Evolutionary conservation across 2,329 filamentous ascomycete genomes (phyloP).

Genomic region (Metarhizium sp.): DNA sequence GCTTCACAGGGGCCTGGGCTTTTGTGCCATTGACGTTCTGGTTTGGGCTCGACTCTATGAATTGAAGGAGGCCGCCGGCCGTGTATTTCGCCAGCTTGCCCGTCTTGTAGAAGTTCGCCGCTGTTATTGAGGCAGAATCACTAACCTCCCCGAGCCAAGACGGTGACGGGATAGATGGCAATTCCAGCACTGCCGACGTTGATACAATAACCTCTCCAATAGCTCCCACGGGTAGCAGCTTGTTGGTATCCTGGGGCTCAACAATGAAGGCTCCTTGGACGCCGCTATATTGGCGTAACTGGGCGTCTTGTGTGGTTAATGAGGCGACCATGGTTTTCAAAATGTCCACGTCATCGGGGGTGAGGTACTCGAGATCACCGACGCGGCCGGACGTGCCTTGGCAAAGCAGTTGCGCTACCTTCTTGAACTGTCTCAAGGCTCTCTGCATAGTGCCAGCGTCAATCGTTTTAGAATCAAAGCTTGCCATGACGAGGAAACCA

Average conservation of each 20-base stretch:
- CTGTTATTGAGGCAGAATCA: constrained; percentile 4
- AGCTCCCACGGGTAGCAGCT: constrained; percentile 28
- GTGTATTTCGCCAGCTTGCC: constrained; percentile 29
- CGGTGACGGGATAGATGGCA: constrained; percentile 17
- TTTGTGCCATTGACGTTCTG: neutral
- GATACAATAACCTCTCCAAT: constrained; percentile 36
- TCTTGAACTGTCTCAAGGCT: constrained; percentile 41
- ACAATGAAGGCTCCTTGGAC: constrained; percentile 29
- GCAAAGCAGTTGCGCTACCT: constrained; percentile 40
- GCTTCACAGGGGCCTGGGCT: constrained; percentile 4
- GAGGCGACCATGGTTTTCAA: constrained; percentile 12
- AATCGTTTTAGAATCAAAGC: constrained; percentile 55
- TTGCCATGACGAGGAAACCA: constrained; percentile 50
- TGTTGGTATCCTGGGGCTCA: constrained; percentile 23
- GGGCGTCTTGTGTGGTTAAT: neutral
- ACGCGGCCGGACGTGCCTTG: constrained; percentile 22
- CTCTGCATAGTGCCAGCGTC: constrained; percentile 40
- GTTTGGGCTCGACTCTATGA: constrained; percentile 15
- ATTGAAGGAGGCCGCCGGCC: constrained; percentile 18
- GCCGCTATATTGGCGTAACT: constrained; percentile 11
- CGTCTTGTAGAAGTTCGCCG: constrained; percentile 26
- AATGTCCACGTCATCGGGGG: constrained; percentile 22
- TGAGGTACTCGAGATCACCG: constrained; percentile 24
- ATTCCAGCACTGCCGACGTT: constrained; percentile 15
- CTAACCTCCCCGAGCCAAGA: constrained; percentile 15